phyloP scores from a whole-genome alignment of 441 rosid genomes.

The Bocquillonia castaneifolia region DNA sequence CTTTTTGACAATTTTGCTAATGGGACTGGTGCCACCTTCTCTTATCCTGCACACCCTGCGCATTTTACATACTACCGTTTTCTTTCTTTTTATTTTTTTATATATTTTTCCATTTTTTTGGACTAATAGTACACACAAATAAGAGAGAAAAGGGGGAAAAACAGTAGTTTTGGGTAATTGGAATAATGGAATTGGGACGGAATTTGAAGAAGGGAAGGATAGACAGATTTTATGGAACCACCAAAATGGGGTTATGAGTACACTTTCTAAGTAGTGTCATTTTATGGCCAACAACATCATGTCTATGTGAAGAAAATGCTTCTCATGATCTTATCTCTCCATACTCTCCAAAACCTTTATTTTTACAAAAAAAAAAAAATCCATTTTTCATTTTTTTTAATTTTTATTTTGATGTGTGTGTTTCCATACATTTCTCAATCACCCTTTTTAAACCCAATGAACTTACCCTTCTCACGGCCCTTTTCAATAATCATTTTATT shows the following conservation, averaged over 20 bases:
- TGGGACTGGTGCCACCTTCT: conserved; percentile 5
- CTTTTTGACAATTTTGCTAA: conserved; percentile 17
- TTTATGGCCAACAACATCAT: conserved; percentile 90
- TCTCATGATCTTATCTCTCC: conserved; percentile 38
- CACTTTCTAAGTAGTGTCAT: conserved; percentile 42
- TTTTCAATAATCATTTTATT: conserved; percentile 41
- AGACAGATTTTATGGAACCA: conserved; percentile 12
- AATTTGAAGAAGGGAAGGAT: not conserved
- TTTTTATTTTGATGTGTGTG: conserved; percentile 13
- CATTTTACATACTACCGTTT: conserved; percentile 3
- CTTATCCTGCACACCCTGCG: conserved; percentile 22
- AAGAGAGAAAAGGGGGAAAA: not conserved
- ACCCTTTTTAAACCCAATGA: conserved; percentile 29
- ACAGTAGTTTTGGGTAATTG: not conserved
- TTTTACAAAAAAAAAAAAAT: not conserved
- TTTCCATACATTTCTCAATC: conserved; percentile 14
- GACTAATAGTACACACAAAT: not conserved
- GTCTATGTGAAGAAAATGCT: conserved; percentile 43
- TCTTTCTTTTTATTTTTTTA: not conserved
- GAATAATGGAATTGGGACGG: too few relatives aligned
- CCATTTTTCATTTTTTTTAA: not conserved
- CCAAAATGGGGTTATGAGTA: conserved; percentile 39
- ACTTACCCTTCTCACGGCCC: conserved; percentile 34
- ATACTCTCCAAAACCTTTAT: conserved; percentile 8
- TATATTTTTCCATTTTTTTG: not conserved